phyloP scores from a whole-genome alignment of 352 stramenopile genomes.

The Pythium brachiatum region DNA sequence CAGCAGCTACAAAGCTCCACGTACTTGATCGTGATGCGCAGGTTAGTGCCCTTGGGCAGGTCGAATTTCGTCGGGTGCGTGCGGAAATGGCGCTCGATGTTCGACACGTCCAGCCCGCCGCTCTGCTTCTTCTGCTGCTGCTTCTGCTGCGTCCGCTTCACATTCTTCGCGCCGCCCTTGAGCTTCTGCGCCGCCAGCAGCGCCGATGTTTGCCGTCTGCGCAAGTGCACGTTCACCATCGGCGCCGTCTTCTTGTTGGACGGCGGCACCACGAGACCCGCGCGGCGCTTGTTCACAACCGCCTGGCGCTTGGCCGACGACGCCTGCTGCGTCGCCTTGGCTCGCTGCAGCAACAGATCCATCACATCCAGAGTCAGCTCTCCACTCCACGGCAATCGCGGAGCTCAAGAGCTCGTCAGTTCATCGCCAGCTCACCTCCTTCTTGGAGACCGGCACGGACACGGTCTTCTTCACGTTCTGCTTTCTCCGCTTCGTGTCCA shows the following conservation, averaged over 20 bases:
- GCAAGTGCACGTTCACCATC: constrained; percentile 34
- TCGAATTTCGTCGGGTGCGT: constrained; percentile 80
- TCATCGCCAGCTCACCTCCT: constrained; percentile 32
- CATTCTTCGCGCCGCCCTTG: constrained; percentile 12
- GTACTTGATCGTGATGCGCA: constrained; percentile 82
- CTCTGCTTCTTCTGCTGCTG: constrained; percentile 28
- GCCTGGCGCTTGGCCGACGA: constrained; percentile 61
- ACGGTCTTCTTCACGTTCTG: constrained; percentile 79
- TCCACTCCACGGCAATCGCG: not conserved
- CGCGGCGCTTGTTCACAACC: constrained; percentile 69
- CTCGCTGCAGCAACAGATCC: constrained; percentile 36
- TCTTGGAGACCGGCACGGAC: constrained; percentile 61
- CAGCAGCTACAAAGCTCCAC: constrained; percentile 16
- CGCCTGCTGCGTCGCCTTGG: constrained; percentile 32
- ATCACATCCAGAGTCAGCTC: not conserved
- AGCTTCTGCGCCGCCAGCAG: constrained; percentile 28
- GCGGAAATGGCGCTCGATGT: constrained; percentile 76
- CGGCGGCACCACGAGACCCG: constrained; percentile 46
- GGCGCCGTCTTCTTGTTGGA: constrained; percentile 18
- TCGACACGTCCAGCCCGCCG: constrained; percentile 62
- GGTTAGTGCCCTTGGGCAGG: constrained; percentile 73
- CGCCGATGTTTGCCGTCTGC: constrained; percentile 41
- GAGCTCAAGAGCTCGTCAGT: constrained; percentile 5
- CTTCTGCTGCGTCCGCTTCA: not conserved
- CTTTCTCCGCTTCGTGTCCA: constrained; percentile 37